Conservation (phyloP, 164 flowering plant genomes). For the Chimonanthus praecox region DNA sequence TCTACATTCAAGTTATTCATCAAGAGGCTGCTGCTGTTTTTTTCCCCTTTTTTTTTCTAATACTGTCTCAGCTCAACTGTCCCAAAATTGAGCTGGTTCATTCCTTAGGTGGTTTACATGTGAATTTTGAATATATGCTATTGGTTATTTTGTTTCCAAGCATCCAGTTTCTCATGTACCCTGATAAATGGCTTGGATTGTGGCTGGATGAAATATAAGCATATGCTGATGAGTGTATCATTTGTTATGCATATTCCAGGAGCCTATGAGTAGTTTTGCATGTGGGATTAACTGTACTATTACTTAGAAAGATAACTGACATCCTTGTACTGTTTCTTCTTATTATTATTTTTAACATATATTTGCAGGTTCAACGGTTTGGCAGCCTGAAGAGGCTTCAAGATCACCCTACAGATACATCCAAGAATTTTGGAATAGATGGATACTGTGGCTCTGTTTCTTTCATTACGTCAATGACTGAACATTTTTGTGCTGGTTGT, state of each 20-base stretch:
- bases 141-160: background rate
- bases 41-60: background rate
- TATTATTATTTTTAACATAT: background rate
- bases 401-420: constrained; percentile 86
- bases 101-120: background rate
- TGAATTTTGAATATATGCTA: background rate
- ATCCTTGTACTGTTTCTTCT: too few species aligned
- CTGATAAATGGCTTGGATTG: background rate
- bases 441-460: constrained; percentile 80
- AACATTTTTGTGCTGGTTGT: constrained; percentile 98
- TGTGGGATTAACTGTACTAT: background rate
- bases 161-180: background rate
- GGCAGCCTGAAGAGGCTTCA: constrained; percentile 49
- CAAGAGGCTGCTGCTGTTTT: background rate
- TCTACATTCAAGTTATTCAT: background rate
- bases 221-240: background rate
- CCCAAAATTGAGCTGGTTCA: background rate
- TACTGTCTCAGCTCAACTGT: too few species aligned
- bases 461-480: constrained; percentile 97
- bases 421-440: constrained; percentile 78
- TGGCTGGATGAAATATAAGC: background rate
- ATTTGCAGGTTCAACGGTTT: constrained; percentile 51
- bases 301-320: background rate
- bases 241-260: background rate
- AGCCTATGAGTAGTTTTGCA: background rate